These are phyloP conservation scores for Monosporascus cannonballus DNA, from an alignment of 2,329 filamentous ascomycete genomes.

Conservation along the genomic window DNA sequence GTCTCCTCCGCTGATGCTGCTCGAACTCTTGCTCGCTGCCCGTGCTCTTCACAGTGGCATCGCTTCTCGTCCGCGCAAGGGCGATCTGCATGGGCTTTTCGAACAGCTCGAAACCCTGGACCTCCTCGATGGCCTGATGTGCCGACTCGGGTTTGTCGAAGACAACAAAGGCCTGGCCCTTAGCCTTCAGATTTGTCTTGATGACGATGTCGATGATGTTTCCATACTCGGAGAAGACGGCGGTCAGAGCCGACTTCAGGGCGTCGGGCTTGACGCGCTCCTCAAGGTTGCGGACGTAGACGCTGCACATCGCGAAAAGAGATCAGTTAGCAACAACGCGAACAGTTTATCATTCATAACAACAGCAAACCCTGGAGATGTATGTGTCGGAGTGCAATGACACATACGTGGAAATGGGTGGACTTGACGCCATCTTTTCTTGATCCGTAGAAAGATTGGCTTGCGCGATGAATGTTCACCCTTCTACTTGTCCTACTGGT, in stretches of 20 bases:
- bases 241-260: conserved; percentile 65
- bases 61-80: conserved; percentile 76
- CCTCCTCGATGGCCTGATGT: conserved; percentile 73
- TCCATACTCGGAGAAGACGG: conserved; percentile 86
- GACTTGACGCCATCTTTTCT: conserved; percentile 28
- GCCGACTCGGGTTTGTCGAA: conserved; percentile 81
- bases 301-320: conserved; percentile 33
- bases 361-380: conserved; percentile 12
- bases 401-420: conserved; percentile 62
- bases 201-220: conserved; percentile 77
- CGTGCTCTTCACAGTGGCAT: conserved; percentile 73
- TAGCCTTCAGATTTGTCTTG: conserved; percentile 85
- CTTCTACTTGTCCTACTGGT: too few species aligned
- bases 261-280: conserved; percentile 81
- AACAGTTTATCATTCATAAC: conserved; percentile 5
- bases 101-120: conserved; percentile 89
- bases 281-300: conserved; percentile 78
- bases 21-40: conserved; percentile 80
- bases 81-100: conserved; percentile 84
- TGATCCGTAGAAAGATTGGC: too few species aligned
- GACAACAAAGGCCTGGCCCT: conserved; percentile 93
- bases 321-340: conserved; percentile 13
- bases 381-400: conserved; percentile 66
- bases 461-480: too few species aligned
- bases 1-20: conserved; percentile 71